These are phyloP conservation scores for Metroxylon sagu DNA, from an alignment of 176 grass and related monocot genomes.

Conservation along the genomic window DNA sequence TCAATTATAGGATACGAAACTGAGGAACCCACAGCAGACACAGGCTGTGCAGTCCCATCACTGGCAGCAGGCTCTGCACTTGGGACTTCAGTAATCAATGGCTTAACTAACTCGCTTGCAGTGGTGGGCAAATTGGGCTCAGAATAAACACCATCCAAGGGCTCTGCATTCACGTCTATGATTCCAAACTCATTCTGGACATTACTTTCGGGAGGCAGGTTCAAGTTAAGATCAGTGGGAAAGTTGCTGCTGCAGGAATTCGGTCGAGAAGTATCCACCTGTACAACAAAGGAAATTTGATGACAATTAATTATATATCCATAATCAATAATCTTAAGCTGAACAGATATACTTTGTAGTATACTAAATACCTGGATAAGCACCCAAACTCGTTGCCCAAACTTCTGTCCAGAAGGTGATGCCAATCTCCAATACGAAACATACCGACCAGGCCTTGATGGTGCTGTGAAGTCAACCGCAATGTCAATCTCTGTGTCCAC, in stretches of 20 bases:
- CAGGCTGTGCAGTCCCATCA: not conserved
- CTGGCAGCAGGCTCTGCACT: not conserved
- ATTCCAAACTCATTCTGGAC: constrained; percentile 11
- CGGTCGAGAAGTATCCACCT: constrained; percentile 34
- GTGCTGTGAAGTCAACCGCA: constrained; percentile 54
- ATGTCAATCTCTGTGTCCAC: constrained; percentile 40
- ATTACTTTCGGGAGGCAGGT: constrained; percentile 29
- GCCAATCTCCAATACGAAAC: constrained; percentile 78
- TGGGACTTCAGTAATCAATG: not conserved
- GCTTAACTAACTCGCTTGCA: not conserved
- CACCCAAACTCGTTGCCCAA: constrained; percentile 79
- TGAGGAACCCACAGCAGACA: constrained; percentile 9
- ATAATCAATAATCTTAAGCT: not conserved
- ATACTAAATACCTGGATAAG: constrained; percentile 51
- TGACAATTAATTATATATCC: too few species aligned
- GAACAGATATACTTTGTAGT: not conserved
- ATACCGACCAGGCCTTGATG: constrained; percentile 56
- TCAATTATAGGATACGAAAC: constrained; percentile 17
- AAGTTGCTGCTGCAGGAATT: constrained; percentile 17
- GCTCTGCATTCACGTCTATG: constrained; percentile 29
- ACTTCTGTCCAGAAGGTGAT: constrained; percentile 49
- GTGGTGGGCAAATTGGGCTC: not conserved
- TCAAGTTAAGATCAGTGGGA: constrained; percentile 29
- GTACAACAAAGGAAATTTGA: not conserved
- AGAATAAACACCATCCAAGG: not conserved